Evolutionary conservation across 768 basidiomycete species (phyloP).

Genomic region (Tricholoma flavovirens): DNA sequence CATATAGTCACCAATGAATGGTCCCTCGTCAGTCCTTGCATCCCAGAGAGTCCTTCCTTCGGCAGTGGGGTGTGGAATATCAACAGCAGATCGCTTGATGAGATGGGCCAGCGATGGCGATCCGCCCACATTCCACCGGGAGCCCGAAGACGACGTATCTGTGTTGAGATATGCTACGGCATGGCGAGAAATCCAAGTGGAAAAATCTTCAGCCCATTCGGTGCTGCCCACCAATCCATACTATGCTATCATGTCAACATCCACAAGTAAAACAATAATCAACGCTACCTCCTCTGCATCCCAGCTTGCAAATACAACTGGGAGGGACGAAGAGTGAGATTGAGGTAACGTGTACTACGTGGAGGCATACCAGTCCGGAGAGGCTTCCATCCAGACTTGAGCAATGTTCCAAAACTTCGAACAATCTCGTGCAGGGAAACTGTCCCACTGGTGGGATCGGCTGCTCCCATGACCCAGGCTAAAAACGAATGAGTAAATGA

Average conservation of each 20-base stretch:
- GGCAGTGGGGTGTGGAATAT: slow-evolving; percentile 69
- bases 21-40: slow-evolving; percentile 56
- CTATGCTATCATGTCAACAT: slow-evolving; percentile 19
- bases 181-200: slow-evolving; percentile 70
- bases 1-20: slow-evolving; percentile 31
- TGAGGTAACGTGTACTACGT: background rate
- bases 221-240: slow-evolving; percentile 78
- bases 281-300: slow-evolving; percentile 64
- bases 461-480: slow-evolving; percentile 78
- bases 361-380: slow-evolving; percentile 45
- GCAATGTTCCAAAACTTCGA: slow-evolving; percentile 63
- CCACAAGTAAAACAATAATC: background rate
- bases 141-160: slow-evolving; percentile 61
- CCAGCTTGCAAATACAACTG: slow-evolving; percentile 68
- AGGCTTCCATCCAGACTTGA: slow-evolving; percentile 78
- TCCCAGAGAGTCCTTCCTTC: slow-evolving; percentile 72
- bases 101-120: slow-evolving; percentile 84
- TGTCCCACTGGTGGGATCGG: slow-evolving; percentile 77
- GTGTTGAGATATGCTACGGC: slow-evolving; percentile 87
- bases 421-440: slow-evolving; percentile 74
- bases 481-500: background rate
- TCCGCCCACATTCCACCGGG: slow-evolving; percentile 47
- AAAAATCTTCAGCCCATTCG: slow-evolving; percentile 93
- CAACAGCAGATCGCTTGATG: slow-evolving; percentile 58
- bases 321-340: background rate